phyloP scores from a whole-genome alignment of 345 rosid genomes.

The Eutrema yunnanense region DNA sequence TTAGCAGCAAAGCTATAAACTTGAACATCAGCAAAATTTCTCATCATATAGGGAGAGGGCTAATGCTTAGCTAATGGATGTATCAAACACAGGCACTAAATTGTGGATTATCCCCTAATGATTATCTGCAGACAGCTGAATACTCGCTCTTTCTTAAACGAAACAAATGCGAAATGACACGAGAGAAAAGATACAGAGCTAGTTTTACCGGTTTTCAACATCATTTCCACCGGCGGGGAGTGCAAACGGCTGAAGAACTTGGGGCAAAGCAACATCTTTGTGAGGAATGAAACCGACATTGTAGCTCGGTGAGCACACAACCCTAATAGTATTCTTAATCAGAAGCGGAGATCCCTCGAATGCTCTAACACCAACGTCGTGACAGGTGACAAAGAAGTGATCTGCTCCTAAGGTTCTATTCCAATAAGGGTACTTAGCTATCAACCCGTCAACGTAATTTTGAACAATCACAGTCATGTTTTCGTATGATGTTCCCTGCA shows the following conservation, averaged over 20 bases:
- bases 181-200: neutral
- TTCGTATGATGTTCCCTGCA: conserved; percentile 89
- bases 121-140: neutral
- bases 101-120: no score
- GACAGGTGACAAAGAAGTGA: conserved; percentile 97
- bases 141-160: neutral
- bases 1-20: neutral
- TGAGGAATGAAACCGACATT: conserved; percentile 94
- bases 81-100: neutral
- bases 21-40: neutral
- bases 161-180: neutral
- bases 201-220: conserved; percentile 60
- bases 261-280: conserved; percentile 95
- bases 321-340: conserved; percentile 86
- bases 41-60: neutral
- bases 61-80: neutral
- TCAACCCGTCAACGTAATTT: conserved; percentile 62
- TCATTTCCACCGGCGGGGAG: conserved; percentile 89
- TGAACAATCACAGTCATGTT: conserved; percentile 87
- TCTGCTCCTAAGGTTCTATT: conserved; percentile 94
- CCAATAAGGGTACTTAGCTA: conserved; percentile 83
- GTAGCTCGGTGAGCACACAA: conserved; percentile 94
- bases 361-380: conserved; percentile 93
- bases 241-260: conserved; percentile 91
- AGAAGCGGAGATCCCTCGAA: conserved; percentile 76